Evolutionary conservation across 176 grass and related monocot species (phyloP).

Genomic region (Bromus sterilis): DNA sequence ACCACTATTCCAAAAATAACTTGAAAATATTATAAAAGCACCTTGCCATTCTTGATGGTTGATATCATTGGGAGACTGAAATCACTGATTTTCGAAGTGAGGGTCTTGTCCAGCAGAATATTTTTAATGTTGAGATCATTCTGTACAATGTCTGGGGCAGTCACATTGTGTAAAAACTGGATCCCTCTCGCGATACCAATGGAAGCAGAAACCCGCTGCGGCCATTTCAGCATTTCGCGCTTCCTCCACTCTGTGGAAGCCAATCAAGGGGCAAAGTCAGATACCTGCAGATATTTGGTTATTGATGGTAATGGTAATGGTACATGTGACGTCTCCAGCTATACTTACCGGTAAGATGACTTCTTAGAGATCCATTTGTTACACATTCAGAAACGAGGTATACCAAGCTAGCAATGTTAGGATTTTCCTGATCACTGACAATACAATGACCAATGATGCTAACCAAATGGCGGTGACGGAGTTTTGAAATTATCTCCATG

Average conservation of each 20-base stretch:
- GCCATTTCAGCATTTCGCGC: conserved; percentile 86
- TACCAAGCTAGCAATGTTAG: conserved; percentile 27
- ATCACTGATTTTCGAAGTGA: conserved; percentile 72
- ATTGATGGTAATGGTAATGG: background rate
- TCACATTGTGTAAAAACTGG: conserved; percentile 78
- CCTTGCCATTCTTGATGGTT: conserved; percentile 74
- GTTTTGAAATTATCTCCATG: conserved; percentile 70
- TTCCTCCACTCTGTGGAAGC: conserved; percentile 66
- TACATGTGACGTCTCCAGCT: background rate
- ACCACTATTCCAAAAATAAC: background rate
- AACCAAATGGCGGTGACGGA: conserved; percentile 81
- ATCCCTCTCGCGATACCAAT: conserved; percentile 80
- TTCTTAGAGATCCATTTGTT: conserved; percentile 68
- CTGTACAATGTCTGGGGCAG: conserved; percentile 50
- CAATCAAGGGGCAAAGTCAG: background rate
- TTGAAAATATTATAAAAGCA: conserved; percentile 19
- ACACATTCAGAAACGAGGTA: conserved; percentile 67
- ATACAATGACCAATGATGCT: conserved; percentile 80
- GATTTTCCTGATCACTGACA: conserved; percentile 35
- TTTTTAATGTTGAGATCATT: conserved; percentile 65
- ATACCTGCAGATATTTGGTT: background rate
- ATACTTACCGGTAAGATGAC: conserved; percentile 66
- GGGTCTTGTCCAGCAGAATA: conserved; percentile 85
- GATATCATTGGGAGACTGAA: conserved; percentile 67
- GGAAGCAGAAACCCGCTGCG: conserved; percentile 61